Evolutionary conservation across 768 basidiomycete species (phyloP), one percentile per base, ranked within the genome.

Genomic region (Termitomyces sp.): DNA sequence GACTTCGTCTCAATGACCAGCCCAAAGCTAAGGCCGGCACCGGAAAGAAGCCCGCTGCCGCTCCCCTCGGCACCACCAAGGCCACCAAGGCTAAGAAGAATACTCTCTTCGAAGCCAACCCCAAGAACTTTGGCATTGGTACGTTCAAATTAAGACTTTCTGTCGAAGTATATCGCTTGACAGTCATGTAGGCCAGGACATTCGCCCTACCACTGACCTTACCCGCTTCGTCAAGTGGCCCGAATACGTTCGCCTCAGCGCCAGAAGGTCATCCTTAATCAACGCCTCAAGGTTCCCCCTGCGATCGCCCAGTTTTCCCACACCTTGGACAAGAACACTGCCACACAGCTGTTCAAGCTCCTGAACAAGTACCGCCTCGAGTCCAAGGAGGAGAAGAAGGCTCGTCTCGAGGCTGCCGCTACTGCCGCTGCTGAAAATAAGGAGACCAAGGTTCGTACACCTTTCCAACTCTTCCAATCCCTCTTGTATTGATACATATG

Each of bases 141-240:
- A 61, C 10, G 83, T 71, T 31, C 10, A 34, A 23, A 17, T 56
- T 3, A 29, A 29, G 19, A 9, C 41, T 0, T 43, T 56, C 43
- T 3, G 40, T 3, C 1, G 31, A 40, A 3, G 7, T 17, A 25
- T 16, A 1, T 32, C 14, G 21, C 14, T 34, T 29, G 11, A 35
- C 41, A 5, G 34, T 27, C 9, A 17, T 23, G 6, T 59, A 96
- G 96, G 96, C 69, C 93, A 95, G 78, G 92, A 96, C 75, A 83
- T 98, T 66, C 91, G 89, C 66, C 95, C 89, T 68, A 83, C 82
- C 72, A 84, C 84, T 54, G 96, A 98, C 76, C 76, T 98, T 63
- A 96, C 92, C 58, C 92, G 95, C 73, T 98, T 98, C 79, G 92
- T 98, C 78, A 98, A 97, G 75, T 99, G 96, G 96, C 96, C 96